Base-by-base conservation (phyloP, 148 eudicot species). In the Fallopia convolvulus region DNA sequence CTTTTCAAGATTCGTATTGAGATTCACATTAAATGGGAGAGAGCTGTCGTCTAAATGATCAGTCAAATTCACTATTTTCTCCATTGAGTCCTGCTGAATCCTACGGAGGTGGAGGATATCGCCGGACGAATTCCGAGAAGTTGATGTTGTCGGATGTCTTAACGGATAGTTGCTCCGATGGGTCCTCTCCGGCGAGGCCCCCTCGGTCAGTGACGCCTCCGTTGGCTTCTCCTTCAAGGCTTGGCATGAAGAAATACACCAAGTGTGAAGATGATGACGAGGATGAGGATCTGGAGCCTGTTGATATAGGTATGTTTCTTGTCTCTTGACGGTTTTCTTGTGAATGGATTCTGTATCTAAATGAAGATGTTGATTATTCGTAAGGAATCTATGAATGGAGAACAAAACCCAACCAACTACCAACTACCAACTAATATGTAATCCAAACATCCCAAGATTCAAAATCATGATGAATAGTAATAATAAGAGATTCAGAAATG, bases 121-220 rank as follows among this genome's bases (percentile, higher is more conserved):
- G 84, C 74, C 77, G 97, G 81, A 90, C 92, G 12, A 85, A 70
- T 56, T 93, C 99, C 0, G 98, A 86, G 80, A 80, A 83, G 79
- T 90, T 97, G 11, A 84, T 81, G 42, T 82, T 76, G 77, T 91
- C 97, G 2, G 98, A 91, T 68, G 81, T 63, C 13, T n/a, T 42
- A 12, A 81, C 88, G 7, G 91, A 85, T 55, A 84, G 88, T 86
- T 85, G 48, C 55, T 81, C 86, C 0, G 97, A 86, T 17, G 86
- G 84, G 21, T 83, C 90, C 1, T 90, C 97, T 21, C 97, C 92
- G 6, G 5, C 58, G 13, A 72, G 84, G 40, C 86, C 84, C 9
- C 91, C 88, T 13, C 83, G 87, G 61, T 72, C 77, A 15, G 81
- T 80, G 46, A 89, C 92, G 8, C 90, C 93, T 26, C 83, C 87